These are phyloP conservation scores for Gnetum montanum DNA, from an alignment of 75 land plant species.

Conservation along the genomic window DNA sequence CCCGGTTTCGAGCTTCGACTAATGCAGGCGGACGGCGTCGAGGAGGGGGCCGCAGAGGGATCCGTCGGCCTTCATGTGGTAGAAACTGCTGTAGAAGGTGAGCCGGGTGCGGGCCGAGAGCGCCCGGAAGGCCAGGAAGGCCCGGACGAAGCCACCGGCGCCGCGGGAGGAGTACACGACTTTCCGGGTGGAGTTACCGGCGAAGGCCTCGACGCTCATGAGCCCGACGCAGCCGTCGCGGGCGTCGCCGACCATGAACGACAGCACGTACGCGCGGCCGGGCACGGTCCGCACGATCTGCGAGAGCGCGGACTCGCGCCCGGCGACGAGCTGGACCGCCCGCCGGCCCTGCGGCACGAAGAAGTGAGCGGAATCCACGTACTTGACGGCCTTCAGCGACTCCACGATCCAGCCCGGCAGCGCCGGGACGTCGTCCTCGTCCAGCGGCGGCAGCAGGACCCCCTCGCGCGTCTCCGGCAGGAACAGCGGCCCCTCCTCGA, in stretches of 20 bases:
- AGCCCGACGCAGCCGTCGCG: constrained; percentile 33
- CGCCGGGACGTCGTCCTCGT: constrained; percentile 42
- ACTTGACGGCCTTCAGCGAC: constrained; percentile 56
- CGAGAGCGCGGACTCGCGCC: constrained; percentile 37
- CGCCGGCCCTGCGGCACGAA: constrained; percentile 40
- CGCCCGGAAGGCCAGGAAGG: constrained; percentile 28
- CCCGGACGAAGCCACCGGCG: constrained; percentile 37
- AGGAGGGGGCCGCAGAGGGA: constrained; percentile 56
- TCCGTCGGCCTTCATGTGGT: constrained; percentile 26
- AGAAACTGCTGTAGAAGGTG: constrained; percentile 35
- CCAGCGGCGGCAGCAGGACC: constrained; percentile 45
- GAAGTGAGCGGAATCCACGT: constrained; percentile 54
- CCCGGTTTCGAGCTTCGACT: too few species aligned
- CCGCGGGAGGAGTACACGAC: constrained; percentile 44
- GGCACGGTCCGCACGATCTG: constrained; percentile 34
- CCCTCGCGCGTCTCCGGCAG: constrained; percentile 42
- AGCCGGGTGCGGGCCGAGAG: constrained; percentile 15
- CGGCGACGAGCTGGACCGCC: constrained; percentile 55
- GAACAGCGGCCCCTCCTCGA: constrained; percentile 62
- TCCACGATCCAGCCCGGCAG: constrained; percentile 58
- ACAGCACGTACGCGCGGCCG: constrained; percentile 25
- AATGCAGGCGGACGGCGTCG: constrained; percentile 38
- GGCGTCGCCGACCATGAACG: constrained; percentile 54
- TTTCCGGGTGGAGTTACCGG: constrained; percentile 30
- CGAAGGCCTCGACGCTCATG: constrained; percentile 52